phyloP scores from a whole-genome alignment of 352 stramenopile genomes.

The Phytophthora tentaculata region DNA sequence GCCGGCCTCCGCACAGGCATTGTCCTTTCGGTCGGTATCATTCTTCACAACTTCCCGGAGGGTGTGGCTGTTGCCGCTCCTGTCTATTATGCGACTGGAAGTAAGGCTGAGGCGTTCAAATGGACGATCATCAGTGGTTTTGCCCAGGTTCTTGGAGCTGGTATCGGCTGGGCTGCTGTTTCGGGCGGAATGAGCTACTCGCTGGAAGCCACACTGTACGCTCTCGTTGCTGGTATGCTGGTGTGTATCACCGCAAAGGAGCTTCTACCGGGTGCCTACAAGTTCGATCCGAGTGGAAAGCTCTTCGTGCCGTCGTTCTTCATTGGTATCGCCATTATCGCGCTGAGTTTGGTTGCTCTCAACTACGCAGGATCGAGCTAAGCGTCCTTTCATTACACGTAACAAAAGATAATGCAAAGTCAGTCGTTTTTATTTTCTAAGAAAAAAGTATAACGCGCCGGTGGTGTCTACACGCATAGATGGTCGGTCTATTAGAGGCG shows the following conservation, averaged over 20 bases:
- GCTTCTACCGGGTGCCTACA: slow-evolving; percentile 91
- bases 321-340: slow-evolving; percentile 90
- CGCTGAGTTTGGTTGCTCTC: slow-evolving; percentile 90
- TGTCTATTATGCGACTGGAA: slow-evolving; percentile 97
- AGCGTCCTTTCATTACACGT: too few species aligned
- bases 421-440: not conserved
- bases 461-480: too few species aligned
- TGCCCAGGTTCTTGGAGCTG: slow-evolving; percentile 90
- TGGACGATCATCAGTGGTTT: slow-evolving; percentile 91
- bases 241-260: slow-evolving; percentile 93
- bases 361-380: slow-evolving; percentile 62
- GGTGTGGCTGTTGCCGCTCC: slow-evolving; percentile 95
- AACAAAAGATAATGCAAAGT: not conserved
- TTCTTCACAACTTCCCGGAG: slow-evolving; percentile 98
- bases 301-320: slow-evolving; percentile 89
- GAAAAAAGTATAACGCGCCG: too few species aligned
- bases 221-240: slow-evolving; percentile 92
- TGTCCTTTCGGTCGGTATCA: slow-evolving; percentile 95
- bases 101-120: slow-evolving; percentile 91
- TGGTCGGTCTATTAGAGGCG: too few species aligned
- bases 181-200: slow-evolving; percentile 64
- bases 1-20: slow-evolving; percentile 89
- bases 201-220: slow-evolving; percentile 91
- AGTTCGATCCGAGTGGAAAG: slow-evolving; percentile 90
- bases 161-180: slow-evolving; percentile 71